phyloP scores from a whole-genome alignment of 2,329 filamentous ascomycete genomes.

The Phialocephala subalpina region DNA sequence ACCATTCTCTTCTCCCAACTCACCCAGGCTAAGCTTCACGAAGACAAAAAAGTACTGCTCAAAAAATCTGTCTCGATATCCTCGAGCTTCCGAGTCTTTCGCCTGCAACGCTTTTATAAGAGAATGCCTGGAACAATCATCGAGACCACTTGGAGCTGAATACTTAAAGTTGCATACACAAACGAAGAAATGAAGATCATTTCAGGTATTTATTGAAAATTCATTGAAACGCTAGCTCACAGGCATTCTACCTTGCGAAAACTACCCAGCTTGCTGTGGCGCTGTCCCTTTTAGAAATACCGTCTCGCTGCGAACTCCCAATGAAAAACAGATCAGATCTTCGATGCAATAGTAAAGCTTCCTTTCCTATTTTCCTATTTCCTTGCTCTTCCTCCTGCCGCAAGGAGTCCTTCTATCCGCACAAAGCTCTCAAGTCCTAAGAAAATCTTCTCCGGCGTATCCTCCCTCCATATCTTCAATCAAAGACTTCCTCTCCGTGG shows the following conservation, averaged over 20 bases:
- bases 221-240: background rate
- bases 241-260: conserved; percentile 3
- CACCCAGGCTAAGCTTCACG: too few species aligned
- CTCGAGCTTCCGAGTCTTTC: background rate
- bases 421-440: background rate
- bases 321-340: conserved; percentile 17
- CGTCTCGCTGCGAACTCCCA: conserved; percentile 25
- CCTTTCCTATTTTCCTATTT: background rate
- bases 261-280: conserved; percentile 5
- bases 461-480: conserved; percentile 24
- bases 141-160: background rate
- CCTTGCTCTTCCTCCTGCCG: background rate
- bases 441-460: background rate
- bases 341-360: conserved; percentile 4
- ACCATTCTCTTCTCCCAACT: too few species aligned
- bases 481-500: conserved; percentile 75
- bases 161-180: too few species aligned
- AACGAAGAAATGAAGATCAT: too few species aligned
- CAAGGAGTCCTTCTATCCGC: background rate
- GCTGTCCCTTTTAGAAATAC: conserved; percentile 7
- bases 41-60: too few species aligned
- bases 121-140: background rate
- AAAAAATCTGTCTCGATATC: too few species aligned
- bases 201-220: background rate
- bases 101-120: background rate